Base-by-base conservation (phyloP, 805 yeast species). In the Grigorovia jiainica region DNA sequence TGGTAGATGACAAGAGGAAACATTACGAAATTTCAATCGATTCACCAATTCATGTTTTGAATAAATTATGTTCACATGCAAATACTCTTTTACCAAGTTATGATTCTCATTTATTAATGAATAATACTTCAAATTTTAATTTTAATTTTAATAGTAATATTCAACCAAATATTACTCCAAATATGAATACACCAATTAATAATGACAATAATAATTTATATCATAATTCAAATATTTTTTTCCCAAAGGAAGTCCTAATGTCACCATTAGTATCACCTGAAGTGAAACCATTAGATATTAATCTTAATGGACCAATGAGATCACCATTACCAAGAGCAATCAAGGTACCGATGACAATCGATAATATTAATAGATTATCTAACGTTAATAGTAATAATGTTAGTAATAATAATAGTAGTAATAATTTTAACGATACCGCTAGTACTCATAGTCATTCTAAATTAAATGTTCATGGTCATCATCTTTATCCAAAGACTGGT, bases 11-110 rank as follows among this genome's bases (percentile, higher is more conserved):
- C 10, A 85, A 85, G 56, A 69, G 95, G 36, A 92, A 89, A 58
- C 97, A 87, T 57, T 92, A 83, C 58, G 99, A 92, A 65, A 84
- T 92, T 36, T 79, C 87, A 44, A 90, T 92, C 43, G 99, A 92
- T 61, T 85, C 96, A 2, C 98, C 98, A 3, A 79, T 92, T 45
- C 94, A 84, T 54, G 70, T 92, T 4, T 65, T 89, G 39, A 79
- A 89, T 38, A 77, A 81, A 6, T 64, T 75, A 38, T 86, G 95
- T 47, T 82, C 86, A 1, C 95, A 82, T 62, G 84, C 84, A 5
- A 82, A 83, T 52, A 83, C 90, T 1, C 59, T 83, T 31, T 63
- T 84, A 35, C 95, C 95, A 4, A 80, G 86, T 5, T 84, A 84
- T 57, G 78, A 74, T 38, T 53, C 53, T 1, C 63, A 57, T 39